Evolutionary conservation across 2,329 filamentous ascomycete genomes (phyloP), one percentile per base, ranked within the genome.

Genomic region (Colletotrichum agaves): DNA sequence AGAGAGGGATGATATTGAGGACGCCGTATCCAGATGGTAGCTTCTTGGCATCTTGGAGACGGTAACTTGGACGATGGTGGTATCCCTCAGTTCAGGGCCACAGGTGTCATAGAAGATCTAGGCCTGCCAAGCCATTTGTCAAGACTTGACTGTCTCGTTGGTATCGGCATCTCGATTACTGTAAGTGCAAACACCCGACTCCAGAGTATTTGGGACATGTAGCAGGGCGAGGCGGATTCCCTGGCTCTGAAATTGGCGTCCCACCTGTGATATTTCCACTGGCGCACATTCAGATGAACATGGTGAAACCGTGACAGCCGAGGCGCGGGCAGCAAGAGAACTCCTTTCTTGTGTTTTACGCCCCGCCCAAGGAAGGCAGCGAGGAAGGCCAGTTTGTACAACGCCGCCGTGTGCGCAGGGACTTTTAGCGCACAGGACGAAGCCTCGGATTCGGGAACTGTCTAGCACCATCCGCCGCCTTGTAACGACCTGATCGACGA

Each of bases 21-120:
- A 27, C 17, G 52, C 17, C 23, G 43, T 35, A 50, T 41, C 13
- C 39, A 33, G 23, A 56, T 17, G 21, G 19, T 13, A 33, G 21
- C 8, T 8, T 37, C 41, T 63, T 59, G 56, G 56, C 56, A 37
- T 19, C 41, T 13, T 11, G 21, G 56, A 59, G 12, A 12, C 19
- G 33, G 19, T 12, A 21, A 27, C n/a, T 37, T n/a, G 19, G 19
- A 33, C 52, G 10, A 55, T 39, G 52, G 33, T 55, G 17, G 31
- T 37, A 17, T 17, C 8, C 52, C 39, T 19, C 19, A 37, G 23
- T 23, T 8, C 27, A 27, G 27, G 4, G 27, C 27, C 52, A 56
- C 35, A 56, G 35, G 52, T 27, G 19, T 35, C 35, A 8, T 19
- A 56, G 27, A 17, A 5, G 12, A 23, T 56, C 52, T 19, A 56